phyloP scores from a whole-genome alignment of 805 yeast genomes.

The Pichia ethanolica region DNA sequence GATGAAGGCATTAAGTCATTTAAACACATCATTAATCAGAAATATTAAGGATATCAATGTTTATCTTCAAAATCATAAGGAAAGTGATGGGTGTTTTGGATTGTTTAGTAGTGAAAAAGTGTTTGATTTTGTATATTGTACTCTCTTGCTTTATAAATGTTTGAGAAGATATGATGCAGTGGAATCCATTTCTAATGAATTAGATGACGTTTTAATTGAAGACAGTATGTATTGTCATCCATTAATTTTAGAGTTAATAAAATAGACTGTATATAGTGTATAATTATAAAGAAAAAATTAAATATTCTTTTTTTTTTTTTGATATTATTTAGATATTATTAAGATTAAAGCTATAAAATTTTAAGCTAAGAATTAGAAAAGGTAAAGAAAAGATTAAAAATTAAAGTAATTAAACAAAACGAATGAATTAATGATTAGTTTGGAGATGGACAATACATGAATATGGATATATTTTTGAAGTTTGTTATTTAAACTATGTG shows the following conservation, averaged over 20 bases:
- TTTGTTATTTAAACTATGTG: too few species aligned
- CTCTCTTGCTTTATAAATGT: slow-evolving; percentile 10
- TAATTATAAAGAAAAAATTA: not conserved
- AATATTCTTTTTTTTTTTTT: not conserved
- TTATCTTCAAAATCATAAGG: slow-evolving; percentile 6
- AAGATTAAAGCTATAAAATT: not conserved
- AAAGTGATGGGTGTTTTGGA: slow-evolving; percentile 26
- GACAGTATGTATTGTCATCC: slow-evolving; percentile 12
- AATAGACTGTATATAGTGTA: not conserved
- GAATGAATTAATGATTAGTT: not conserved
- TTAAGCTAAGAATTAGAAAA: not conserved
- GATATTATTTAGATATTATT: too few species aligned
- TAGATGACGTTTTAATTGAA: not conserved
- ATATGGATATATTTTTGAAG: too few species aligned
- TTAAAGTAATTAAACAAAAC: not conserved
- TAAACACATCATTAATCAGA: not conserved
- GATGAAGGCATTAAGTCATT: not conserved
- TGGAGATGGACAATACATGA: too few species aligned
- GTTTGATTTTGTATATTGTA: slow-evolving; percentile 19
- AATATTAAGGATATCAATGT: slow-evolving; percentile 5
- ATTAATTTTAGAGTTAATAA: slow-evolving; percentile 7
- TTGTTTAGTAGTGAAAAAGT: slow-evolving; percentile 21
- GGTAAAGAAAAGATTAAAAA: not conserved
- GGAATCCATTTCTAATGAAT: not conserved
- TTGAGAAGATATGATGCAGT: not conserved